Evolutionary conservation across 306 rosid species (phyloP), one percentile per base, ranked within the genome.

Genomic region (Corylus heterophylla): DNA sequence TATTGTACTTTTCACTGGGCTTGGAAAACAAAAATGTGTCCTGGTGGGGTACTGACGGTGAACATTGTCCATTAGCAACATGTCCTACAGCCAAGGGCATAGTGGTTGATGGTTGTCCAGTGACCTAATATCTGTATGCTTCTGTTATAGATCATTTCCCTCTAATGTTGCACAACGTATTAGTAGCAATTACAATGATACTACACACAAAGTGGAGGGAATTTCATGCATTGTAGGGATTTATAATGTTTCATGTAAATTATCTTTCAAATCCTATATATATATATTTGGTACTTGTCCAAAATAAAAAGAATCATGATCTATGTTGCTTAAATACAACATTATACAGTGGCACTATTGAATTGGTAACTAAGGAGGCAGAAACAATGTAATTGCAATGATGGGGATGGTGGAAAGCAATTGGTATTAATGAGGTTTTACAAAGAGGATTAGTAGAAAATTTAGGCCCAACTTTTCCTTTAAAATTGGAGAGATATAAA

Each of bases 41-140:
- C 47, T 91, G 98, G 98, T 93, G 98, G 98, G 97, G 97, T 37
- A 88, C 67, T 20, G 73, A 29, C 0, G 98, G 97, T 37, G 98
- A 93, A 75, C 94, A 91, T 76, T 93, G 98, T 75, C 83, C 87
- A 7, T 69, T 91, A 2, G 98, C 94, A 18, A 17, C 14, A 8
- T 93, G 97, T 62, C 98, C 98, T 50, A 91, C 92, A 5, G 94
- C 97, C 6, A 90, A 88, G 83, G 96, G 91, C 59, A 61, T 92
- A 3, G 39, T 2, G 1, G 84, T 80, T 22, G 86, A 70, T 49
- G 89, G 86, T 69, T 92, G 97, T 66, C 94, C 97, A 3, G 42
- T 77, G 64, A 35, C 77, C 78, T 81, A 59, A 78, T 54, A 29
- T 73, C 54, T 54, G 11, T 69, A 7, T 71, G 48, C 56, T 52